A percentile compares a stretch with the other conserved stretches of the same genome.
These are phyloP conservation scores for Salix purpurea DNA, from an alignment of 345 rosid genomes.

Conservation along the genomic window DNA sequence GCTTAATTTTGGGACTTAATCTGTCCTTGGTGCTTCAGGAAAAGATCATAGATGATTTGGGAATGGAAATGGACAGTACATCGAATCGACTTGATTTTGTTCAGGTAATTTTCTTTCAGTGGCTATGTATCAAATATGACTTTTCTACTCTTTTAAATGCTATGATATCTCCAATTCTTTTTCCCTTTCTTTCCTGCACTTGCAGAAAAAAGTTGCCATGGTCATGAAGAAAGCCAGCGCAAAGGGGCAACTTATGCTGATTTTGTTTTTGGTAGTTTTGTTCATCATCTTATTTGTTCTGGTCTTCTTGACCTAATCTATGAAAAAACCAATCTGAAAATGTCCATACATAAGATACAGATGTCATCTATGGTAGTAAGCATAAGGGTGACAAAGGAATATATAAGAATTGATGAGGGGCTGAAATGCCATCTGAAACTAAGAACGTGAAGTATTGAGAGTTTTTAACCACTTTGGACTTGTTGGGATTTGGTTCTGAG, in stretches of 20 bases:
- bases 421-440: not conserved
- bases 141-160: not conserved
- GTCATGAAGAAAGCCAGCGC: conserved; percentile 97
- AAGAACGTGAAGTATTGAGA: not conserved
- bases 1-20: not conserved
- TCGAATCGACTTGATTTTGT: conserved; percentile 91
- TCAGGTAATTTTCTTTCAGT: conserved; percentile 50
- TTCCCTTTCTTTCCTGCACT: not conserved
- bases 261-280: conserved; percentile 63
- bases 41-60: conserved; percentile 75
- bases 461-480: not conserved
- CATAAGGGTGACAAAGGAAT: not conserved
- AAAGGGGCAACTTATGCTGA: conserved; percentile 95
- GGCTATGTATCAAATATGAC: not conserved
- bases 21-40: conserved; percentile 47
- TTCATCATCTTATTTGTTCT: conserved; percentile 85
- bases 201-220: conserved; percentile 95
- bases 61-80: conserved; percentile 84
- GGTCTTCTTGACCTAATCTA: conserved; percentile 27
- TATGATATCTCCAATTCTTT: not conserved
- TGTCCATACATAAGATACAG: not conserved
- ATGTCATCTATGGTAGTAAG: not conserved
- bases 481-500: not conserved
- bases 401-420: not conserved
- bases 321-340: not conserved